Conservation (phyloP, 2,329 filamentous ascomycete species). For the Penicillium frequentans region DNA sequence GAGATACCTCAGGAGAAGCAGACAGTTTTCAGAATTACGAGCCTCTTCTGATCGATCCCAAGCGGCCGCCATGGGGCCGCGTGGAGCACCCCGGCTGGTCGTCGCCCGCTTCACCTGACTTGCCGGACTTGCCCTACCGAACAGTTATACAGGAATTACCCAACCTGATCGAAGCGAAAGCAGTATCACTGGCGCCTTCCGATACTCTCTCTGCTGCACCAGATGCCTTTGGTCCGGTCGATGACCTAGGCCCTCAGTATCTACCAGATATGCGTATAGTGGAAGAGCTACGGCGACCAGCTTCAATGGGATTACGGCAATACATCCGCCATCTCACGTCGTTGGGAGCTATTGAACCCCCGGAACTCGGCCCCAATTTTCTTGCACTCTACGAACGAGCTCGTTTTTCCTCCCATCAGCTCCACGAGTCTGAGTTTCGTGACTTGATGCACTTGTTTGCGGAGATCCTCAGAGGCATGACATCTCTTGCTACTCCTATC, state of each 20-base stretch:
- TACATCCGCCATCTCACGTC: slow-evolving; percentile 72
- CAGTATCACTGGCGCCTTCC: slow-evolving; percentile 76
- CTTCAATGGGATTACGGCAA: slow-evolving; percentile 71
- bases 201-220: slow-evolving; percentile 49
- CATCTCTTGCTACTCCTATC: slow-evolving; percentile 57
- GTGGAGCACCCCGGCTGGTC: slow-evolving; percentile 88
- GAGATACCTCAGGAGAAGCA: slow-evolving; percentile 53
- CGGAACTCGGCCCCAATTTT: slow-evolving; percentile 59
- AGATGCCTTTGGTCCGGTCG: slow-evolving; percentile 33
- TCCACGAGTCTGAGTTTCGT: slow-evolving; percentile 71
- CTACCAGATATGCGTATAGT: slow-evolving; percentile 67
- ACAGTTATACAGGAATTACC: slow-evolving; percentile 81
- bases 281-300: slow-evolving; percentile 68
- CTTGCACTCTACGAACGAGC: slow-evolving; percentile 77
- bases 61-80: slow-evolving; percentile 70
- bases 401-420: slow-evolving; percentile 71
- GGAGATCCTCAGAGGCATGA: slow-evolving; percentile 75
- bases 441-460: slow-evolving; percentile 82
- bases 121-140: slow-evolving; percentile 79
- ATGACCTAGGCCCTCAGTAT: slow-evolving; percentile 36
- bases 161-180: slow-evolving; percentile 87
- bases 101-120: slow-evolving; percentile 70
- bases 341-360: slow-evolving; percentile 62
- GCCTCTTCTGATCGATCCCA: slow-evolving; percentile 35
- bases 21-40: slow-evolving; percentile 28